Evolutionary conservation across 176 grass and related monocot species (phyloP).

Genomic region (Ensete glaucum): DNA sequence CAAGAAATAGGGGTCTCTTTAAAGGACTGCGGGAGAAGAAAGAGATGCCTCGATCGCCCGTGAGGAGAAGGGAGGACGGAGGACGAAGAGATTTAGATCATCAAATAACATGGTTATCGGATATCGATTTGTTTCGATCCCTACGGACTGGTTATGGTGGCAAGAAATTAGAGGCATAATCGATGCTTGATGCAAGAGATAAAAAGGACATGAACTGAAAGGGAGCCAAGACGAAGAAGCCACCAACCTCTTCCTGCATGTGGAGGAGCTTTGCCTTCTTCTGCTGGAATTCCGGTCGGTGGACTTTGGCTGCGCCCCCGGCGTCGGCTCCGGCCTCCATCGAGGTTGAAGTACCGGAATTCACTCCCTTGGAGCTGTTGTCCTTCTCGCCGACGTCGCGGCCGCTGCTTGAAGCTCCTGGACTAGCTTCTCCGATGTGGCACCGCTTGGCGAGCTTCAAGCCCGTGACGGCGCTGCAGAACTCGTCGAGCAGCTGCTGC

Average conservation of each 20-base stretch:
- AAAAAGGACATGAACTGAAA: background rate
- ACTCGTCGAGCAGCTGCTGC: conserved; percentile 45
- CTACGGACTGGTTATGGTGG: too few relatives aligned
- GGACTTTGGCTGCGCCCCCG: background rate
- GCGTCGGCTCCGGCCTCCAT: conserved; percentile 2
- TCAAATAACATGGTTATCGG: too few relatives aligned
- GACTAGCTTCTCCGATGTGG: conserved; percentile 4
- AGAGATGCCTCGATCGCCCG: too few relatives aligned
- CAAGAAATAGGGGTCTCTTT: background rate
- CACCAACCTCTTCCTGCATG: conserved; percentile 46
- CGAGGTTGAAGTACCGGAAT: conserved; percentile 10
- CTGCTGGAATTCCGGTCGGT: conserved; percentile 37
- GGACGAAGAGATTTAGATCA: too few relatives aligned
- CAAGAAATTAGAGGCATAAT: too few relatives aligned
- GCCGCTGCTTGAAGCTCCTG: background rate
- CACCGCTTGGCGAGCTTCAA: background rate
- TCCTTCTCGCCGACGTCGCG: background rate
- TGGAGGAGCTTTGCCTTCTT: conserved; percentile 46
- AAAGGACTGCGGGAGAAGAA: too few relatives aligned
- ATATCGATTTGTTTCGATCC: too few relatives aligned
- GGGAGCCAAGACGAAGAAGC: background rate
- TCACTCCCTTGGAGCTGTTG: background rate
- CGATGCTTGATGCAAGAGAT: too few relatives aligned
- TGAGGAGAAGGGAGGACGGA: too few relatives aligned
- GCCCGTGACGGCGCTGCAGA: conserved; percentile 26